A percentile compares a stretch with the other conserved stretches of the same genome.
phyloP scores from a whole-genome alignment of 2,329 filamentous ascomycete species.

The Purpureocillium lavendulum region DNA sequence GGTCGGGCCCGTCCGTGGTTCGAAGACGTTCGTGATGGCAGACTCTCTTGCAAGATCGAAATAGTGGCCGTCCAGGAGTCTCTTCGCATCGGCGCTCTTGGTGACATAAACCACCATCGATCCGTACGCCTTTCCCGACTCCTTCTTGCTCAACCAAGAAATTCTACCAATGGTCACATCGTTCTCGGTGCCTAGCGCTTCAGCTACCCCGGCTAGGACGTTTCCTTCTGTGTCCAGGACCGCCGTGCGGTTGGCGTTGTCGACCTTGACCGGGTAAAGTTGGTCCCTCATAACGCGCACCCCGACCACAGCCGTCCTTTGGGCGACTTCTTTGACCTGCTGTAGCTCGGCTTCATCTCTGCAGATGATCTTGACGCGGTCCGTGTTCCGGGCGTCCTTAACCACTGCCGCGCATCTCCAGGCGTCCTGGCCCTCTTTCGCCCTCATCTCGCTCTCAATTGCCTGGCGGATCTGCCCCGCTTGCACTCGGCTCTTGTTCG shows the following conservation, averaged over 20 bases:
- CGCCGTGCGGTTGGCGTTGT: background rate
- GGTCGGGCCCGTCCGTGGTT: too few species aligned
- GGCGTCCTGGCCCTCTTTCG: background rate
- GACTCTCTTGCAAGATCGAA: background rate
- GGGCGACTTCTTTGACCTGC: conserved; percentile 2
- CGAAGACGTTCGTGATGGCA: too few species aligned
- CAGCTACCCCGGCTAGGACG: background rate
- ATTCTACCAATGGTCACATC: background rate
- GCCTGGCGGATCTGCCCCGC: background rate
- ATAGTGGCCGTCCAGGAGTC: background rate
- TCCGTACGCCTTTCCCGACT: conserved; percentile 1
- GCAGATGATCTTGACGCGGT: background rate
- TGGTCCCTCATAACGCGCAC: conserved; percentile 1
- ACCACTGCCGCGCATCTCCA: conserved; percentile 1
- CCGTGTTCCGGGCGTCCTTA: background rate
- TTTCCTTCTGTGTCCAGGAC: background rate
- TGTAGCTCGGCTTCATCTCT: conserved; percentile 2
- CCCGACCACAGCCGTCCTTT: conserved; percentile 1
- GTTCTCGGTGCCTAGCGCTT: background rate
- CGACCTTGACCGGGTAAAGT: background rate
- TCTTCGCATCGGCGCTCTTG: background rate
- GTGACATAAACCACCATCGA: conserved; percentile 1
- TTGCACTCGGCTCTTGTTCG: background rate
- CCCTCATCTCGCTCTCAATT: conserved; percentile 1
- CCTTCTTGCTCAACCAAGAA: background rate